Evolutionary conservation across 2,329 filamentous ascomycete genomes (phyloP), one percentile per base, ranked within the genome.

Genomic region (Penicillium sp.): DNA sequence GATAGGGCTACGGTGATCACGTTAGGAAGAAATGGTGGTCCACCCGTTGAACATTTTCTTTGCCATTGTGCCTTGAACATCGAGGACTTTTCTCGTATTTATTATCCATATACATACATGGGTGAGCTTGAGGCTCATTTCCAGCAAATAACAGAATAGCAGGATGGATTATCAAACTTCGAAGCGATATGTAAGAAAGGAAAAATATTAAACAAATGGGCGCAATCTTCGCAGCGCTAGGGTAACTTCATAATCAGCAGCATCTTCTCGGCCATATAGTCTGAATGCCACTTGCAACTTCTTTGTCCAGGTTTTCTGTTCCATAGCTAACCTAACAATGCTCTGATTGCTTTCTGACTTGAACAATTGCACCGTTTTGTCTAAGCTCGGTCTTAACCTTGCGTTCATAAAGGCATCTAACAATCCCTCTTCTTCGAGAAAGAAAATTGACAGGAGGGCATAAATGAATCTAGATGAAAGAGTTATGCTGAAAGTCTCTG

Each of bases 61-160:
- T 51, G 33, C 17, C 47, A 40, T 43, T 13, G 15, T 52, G 40
- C 50, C 29, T 49, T 54, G 37, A 21, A 21, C 15, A 37, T n/a
- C 10, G 6, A 31, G n/a, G 15, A 12, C 7, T 23, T 45, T 56
- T 45, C n/a, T 50, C 21, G 21, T 55, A 49, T 46, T 35, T 59
- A 45, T 41, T 62, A 50, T 55, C 52, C 47, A 61, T 47, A 61
- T 64, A 70, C 59, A 67, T 65, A 68, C 56, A 59, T 62, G 45
- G 46, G 54, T 62, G 59, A 62, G 59, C 59, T 51, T 40, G 38
- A 66, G 37, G 60, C 66, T 62, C 64, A 40, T 42, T 31, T 51
- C 53, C 50, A 59, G 56, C 65, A 65, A 64, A 68, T 69, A 65
- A 17, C 61, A 61, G 56, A 65, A 68, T 69, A 65, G 17, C 60